Conservation (phyloP, 345 rosid species). For the Physaria fendleri region DNA sequence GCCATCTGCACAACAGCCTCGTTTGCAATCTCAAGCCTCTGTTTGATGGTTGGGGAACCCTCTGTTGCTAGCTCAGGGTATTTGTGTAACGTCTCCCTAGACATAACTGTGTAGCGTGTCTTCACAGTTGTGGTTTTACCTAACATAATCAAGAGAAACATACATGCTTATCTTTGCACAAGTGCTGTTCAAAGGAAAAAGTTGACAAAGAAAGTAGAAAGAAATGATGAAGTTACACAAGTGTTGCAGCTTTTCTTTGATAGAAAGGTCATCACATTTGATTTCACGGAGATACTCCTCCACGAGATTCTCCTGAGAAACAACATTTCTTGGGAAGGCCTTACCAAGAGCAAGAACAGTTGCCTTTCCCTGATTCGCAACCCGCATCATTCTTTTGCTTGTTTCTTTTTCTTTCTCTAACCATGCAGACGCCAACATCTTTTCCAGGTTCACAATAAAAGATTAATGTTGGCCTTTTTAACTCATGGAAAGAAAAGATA, state of each 20-base stretch:
- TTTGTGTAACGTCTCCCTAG: conserved; percentile 64
- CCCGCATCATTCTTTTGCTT: conserved; percentile 26
- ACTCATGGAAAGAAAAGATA: neutral
- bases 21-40: conserved; percentile 83
- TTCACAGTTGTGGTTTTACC: conserved; percentile 94
- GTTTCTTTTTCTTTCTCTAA: conserved; percentile 11
- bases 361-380: conserved; percentile 74
- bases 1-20: conserved; percentile 91
- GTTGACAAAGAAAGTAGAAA: too few species aligned
- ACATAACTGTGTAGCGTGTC: conserved; percentile 87
- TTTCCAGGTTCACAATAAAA: neutral
- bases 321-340: conserved; percentile 79
- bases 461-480: conserved; percentile 8
- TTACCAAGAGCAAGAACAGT: conserved; percentile 87
- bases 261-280: conserved; percentile 60
- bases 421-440: conserved; percentile 35
- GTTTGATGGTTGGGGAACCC: conserved; percentile 73
- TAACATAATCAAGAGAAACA: too few species aligned
- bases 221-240: conserved; percentile 50
- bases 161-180: too few species aligned
- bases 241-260: conserved; percentile 80
- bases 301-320: conserved; percentile 80
- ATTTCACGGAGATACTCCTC: conserved; percentile 83
- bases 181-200: too few species aligned
- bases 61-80: conserved; percentile 83